These are phyloP conservation scores for Betula pendula DNA, from an alignment of 306 rosid species.

Conservation along the genomic window DNA sequence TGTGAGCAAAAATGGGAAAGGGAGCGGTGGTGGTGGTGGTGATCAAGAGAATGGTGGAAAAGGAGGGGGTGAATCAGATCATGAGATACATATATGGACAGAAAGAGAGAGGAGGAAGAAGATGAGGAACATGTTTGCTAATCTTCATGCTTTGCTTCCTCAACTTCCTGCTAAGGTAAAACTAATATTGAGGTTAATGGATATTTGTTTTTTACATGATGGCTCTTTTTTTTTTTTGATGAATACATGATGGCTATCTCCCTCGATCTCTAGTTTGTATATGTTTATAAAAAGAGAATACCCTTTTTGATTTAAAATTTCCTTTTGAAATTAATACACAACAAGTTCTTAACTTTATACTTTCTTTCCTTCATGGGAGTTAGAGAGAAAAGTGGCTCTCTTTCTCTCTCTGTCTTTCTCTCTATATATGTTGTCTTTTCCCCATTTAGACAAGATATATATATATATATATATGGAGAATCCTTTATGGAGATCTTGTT, in stretches of 20 bases:
- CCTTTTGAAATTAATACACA: not conserved
- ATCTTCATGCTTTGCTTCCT: constrained; percentile 84
- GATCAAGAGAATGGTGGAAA: constrained; percentile 16
- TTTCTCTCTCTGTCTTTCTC: not conserved
- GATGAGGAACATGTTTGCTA: constrained; percentile 72
- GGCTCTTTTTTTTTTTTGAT: no score
- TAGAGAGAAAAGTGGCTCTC: not conserved
- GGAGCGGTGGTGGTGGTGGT: not conserved
- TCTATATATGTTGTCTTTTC: not conserved
- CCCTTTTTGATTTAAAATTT: not conserved
- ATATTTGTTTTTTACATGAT: not conserved
- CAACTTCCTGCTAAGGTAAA: constrained; percentile 74
- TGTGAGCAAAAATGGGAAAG: constrained; percentile 7
- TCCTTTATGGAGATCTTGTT: not conserved
- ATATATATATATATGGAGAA: no score
- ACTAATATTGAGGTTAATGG: not conserved
- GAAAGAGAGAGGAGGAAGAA: constrained; percentile 91
- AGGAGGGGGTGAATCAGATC: constrained; percentile 29
- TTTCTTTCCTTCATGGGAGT: not conserved
- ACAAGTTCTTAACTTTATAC: not conserved
- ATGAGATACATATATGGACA: constrained; percentile 63
- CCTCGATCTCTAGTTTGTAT: no score
- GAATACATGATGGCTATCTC: no score
- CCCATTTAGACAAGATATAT: not conserved
- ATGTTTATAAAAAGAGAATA: not conserved